These are phyloP conservation scores for Yamadazyma jaroonii DNA, from an alignment of 1,139 yeast species.

Conservation along the genomic window DNA sequence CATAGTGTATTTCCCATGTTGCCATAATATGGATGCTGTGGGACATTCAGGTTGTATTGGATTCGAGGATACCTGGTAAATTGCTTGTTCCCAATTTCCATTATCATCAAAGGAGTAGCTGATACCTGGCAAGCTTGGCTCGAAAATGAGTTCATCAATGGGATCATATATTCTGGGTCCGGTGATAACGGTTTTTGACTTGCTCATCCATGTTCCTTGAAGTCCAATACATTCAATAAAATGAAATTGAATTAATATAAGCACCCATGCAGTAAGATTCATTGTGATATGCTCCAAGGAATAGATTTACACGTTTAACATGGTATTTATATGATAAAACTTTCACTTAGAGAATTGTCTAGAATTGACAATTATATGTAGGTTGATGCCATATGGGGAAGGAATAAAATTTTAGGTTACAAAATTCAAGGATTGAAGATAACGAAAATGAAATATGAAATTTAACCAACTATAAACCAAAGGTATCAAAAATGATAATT, in stretches of 20 bases:
- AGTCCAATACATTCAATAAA: slow-evolving; percentile 4
- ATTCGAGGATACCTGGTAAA: slow-evolving; percentile 24
- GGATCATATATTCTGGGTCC: slow-evolving; percentile 30
- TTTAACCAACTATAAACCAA: slow-evolving; percentile 1
- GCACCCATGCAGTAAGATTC: not conserved
- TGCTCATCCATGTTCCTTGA: slow-evolving; percentile 29
- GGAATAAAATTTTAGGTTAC: not conserved
- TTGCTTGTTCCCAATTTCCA: slow-evolving; percentile 30
- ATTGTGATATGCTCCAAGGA: not conserved
- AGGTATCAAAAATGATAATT: slow-evolving; percentile 3
- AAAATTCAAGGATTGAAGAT: not conserved
- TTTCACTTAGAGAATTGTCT: no score
- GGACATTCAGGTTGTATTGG: slow-evolving; percentile 26
- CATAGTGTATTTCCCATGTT: slow-evolving; percentile 25
- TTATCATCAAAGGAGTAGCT: slow-evolving; percentile 27
- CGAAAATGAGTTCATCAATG: slow-evolving; percentile 24
- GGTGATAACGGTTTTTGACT: slow-evolving; percentile 25
- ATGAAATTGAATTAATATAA: not conserved
- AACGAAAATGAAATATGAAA: slow-evolving; percentile 1
- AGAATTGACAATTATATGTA: not conserved
- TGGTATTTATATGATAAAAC: no score
- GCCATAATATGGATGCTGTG: slow-evolving; percentile 27
- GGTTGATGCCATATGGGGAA: not conserved
- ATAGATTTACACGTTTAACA: no score
- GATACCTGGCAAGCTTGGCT: slow-evolving; percentile 31